Evolutionary conservation across 306 rosid genomes (phyloP).

Genomic region (Cucumis cinereus): DNA sequence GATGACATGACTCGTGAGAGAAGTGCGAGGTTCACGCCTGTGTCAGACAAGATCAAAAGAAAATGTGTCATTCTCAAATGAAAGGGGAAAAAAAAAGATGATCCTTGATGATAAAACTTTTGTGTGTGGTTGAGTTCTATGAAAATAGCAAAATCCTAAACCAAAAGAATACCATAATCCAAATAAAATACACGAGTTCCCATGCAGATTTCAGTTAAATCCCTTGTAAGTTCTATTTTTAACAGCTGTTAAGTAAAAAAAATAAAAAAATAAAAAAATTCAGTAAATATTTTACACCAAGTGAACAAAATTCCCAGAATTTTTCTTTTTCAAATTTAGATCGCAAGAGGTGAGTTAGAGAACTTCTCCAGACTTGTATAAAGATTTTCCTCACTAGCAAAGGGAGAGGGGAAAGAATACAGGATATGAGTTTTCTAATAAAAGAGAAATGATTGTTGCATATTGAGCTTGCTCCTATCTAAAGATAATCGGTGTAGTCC

Average conservation of each 20-base stretch:
- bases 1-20: constrained; percentile 96
- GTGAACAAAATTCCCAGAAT: neutral
- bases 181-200: neutral
- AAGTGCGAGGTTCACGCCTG: constrained; percentile 92
- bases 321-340: neutral
- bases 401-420: no score
- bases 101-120: neutral
- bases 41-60: neutral
- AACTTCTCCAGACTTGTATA: neutral
- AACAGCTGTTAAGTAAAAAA: neutral
- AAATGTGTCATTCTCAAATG: neutral
- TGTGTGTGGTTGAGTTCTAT: neutral
- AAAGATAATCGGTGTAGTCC: no score
- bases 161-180: neutral
- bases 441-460: no score
- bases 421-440: neutral
- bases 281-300: neutral
- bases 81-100: neutral
- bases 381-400: neutral
- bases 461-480: no score
- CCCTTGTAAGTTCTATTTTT: neutral
- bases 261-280: no score
- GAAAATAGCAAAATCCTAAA: neutral
- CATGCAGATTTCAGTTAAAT: neutral
- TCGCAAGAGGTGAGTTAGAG: neutral